A percentile compares a stretch with the other conserved stretches of the same genome.
Conservation (phyloP, 2,329 filamentous ascomycete genomes). For the Alternaria sp. region DNA sequence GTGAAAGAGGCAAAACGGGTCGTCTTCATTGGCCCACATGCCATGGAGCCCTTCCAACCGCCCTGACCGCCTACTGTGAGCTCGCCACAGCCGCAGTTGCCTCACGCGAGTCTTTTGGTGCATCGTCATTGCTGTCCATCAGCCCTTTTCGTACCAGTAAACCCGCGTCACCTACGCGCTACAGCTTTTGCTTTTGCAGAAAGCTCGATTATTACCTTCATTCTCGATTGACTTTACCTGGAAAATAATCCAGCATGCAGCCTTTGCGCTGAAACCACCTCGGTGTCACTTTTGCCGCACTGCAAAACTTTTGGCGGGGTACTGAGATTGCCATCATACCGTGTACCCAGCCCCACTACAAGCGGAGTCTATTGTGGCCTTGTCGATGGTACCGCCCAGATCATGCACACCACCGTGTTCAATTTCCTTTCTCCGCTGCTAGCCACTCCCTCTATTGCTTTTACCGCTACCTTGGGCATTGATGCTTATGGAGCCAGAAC, state of each 20-base stretch:
- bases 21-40: constrained; percentile 17
- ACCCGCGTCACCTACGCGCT: not conserved
- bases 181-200: not conserved
- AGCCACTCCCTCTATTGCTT: not conserved
- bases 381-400: constrained; percentile 11
- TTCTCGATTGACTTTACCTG: not conserved
- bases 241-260: not conserved
- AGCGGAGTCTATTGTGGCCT: constrained; percentile 9
- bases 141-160: not conserved
- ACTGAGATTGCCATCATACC: constrained; percentile 15
- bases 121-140: constrained; percentile 11
- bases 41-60: constrained; percentile 1
- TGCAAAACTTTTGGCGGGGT: constrained; percentile 24
- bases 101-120: constrained; percentile 24
- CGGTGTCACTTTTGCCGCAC: constrained; percentile 10
- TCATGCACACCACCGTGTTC: constrained; percentile 25
- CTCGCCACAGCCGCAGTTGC: constrained; percentile 33
- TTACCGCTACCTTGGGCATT: constrained; percentile 1
- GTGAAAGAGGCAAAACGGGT: constrained; percentile 16
- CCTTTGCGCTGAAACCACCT: not conserved
- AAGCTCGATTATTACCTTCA: not conserved
- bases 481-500: not conserved
- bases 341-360: constrained; percentile 18
- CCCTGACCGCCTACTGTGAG: constrained; percentile 22
- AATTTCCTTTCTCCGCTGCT: constrained; percentile 11